Conservation (phyloP, 345 rosid genomes). For the Salix viminalis region DNA sequence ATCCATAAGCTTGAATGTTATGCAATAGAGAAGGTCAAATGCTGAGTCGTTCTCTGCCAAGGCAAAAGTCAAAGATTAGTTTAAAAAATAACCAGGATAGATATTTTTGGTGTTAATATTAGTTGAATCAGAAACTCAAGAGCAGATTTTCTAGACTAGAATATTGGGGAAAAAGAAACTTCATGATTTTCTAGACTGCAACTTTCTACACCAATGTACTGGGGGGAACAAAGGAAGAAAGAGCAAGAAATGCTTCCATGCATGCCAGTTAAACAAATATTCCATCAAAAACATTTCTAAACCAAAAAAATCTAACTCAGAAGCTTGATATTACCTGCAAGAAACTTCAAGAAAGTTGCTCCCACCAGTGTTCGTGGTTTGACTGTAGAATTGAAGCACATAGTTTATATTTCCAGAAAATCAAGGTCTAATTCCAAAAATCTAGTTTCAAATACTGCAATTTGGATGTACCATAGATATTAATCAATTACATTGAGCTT, state of each 20-base stretch:
- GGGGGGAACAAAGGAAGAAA: not conserved
- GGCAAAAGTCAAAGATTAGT: slow-evolving; percentile 4
- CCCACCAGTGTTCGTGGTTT: slow-evolving; percentile 82
- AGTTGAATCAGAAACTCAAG: not conserved
- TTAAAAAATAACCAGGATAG: not conserved
- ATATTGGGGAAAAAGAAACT: not conserved
- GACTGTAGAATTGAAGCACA: slow-evolving; percentile 45
- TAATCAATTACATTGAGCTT: not conserved
- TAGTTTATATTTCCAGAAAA: slow-evolving; percentile 7
- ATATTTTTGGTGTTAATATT: not conserved
- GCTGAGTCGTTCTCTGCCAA: slow-evolving; percentile 79
- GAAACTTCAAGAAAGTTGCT: slow-evolving; percentile 82
- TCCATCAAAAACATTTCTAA: not conserved
- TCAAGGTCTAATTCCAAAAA: not conserved
- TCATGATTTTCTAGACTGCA: too few species aligned
- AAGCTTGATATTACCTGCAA: slow-evolving; percentile 51
- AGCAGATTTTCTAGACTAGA: not conserved
- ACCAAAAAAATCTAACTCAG: not conserved
- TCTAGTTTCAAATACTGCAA: not conserved
- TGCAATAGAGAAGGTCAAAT: slow-evolving; percentile 90
- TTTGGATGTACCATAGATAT: not conserved
- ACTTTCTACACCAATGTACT: not conserved
- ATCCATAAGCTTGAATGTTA: slow-evolving; percentile 97
- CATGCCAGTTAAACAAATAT: not conserved
- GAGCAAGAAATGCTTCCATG: not conserved